These are phyloP conservation scores for Cetraspora pellucida DNA, from an alignment of 192 early-diverging fungal species.

Conservation along the genomic window DNA sequence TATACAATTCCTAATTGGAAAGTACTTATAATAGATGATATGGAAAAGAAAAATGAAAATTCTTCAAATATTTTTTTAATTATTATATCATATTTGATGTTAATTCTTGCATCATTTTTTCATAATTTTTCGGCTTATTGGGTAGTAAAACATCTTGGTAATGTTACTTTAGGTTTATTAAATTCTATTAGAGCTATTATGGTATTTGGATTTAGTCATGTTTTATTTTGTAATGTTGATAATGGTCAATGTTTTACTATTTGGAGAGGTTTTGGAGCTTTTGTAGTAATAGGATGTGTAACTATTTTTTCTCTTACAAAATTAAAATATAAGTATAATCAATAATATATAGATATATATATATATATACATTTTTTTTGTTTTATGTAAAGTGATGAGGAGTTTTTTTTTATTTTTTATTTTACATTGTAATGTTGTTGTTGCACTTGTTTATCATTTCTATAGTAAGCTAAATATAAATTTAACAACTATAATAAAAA, in stretches of 20 bases:
- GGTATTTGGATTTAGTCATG: constrained; percentile 61
- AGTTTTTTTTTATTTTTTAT: no score
- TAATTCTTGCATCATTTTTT: constrained; percentile 47
- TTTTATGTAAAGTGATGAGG: no score
- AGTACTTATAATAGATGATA: constrained; percentile 38
- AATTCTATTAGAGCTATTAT: constrained; percentile 59
- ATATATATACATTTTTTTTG: no score
- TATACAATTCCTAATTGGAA: constrained; percentile 60
- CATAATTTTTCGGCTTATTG: constrained; percentile 62
- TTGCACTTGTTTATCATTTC: no score
- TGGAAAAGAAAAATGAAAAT: constrained; percentile 36
- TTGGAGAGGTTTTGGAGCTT: constrained; percentile 55
- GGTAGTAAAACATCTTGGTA: constrained; percentile 54
- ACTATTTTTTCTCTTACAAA: constrained; percentile 47
- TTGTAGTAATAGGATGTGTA: constrained; percentile 58
- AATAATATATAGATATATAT: no score
- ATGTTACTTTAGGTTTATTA: constrained; percentile 59
- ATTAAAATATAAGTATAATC: not conserved
- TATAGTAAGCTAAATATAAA: no score
- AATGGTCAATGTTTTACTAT: constrained; percentile 60
- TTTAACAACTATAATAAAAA: no score
- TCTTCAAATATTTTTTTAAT: constrained; percentile 35
- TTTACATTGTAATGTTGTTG: no score
- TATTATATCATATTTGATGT: constrained; percentile 43
- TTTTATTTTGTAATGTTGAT: constrained; percentile 56